Evolutionary conservation across 1,284 basidiomycete species (phyloP).

Genomic region (Ganoderma multipileum): DNA sequence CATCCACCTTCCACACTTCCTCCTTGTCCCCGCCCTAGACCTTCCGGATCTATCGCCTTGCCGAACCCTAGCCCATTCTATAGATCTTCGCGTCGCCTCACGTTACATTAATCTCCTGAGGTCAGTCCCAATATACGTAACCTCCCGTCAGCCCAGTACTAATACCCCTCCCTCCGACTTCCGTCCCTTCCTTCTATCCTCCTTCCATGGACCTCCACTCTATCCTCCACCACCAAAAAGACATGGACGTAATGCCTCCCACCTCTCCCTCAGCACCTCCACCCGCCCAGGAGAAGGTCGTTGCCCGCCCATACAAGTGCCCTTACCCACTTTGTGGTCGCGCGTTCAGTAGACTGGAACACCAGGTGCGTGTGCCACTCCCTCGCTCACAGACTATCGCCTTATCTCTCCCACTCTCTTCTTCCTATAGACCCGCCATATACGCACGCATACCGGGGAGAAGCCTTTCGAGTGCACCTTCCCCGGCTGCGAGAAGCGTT

Average conservation of each 20-base stretch:
- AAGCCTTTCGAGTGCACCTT: slow-evolving; percentile 96
- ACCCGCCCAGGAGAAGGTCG: slow-evolving; percentile 55
- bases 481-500: slow-evolving; percentile 97
- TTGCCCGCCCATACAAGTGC: slow-evolving; percentile 92
- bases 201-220: slow-evolving; percentile 29
- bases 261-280: slow-evolving; percentile 37
- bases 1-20: slow-evolving; percentile 17
- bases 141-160: slow-evolving; percentile 19
- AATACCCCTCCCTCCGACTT: slow-evolving; percentile 24
- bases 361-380: slow-evolving; percentile 70
- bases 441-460: slow-evolving; percentile 97
- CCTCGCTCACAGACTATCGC: slow-evolving; percentile 24
- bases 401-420: slow-evolving; percentile 24
- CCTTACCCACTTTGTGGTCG: slow-evolving; percentile 91
- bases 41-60: slow-evolving; percentile 21
- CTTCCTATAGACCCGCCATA: slow-evolving; percentile 87
- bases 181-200: slow-evolving; percentile 8
- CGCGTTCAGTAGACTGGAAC: slow-evolving; percentile 91
- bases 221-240: slow-evolving; percentile 25
- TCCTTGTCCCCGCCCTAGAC: slow-evolving; percentile 20
- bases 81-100: slow-evolving; percentile 22
- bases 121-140: slow-evolving; percentile 25
- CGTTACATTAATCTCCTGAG: slow-evolving; percentile 17
- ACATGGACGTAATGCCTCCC: slow-evolving; percentile 30
- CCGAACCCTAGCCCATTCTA: slow-evolving; percentile 28